Evolutionary conservation across 257 asterid genomes (phyloP).

Genomic region (Solanum paucissectum): DNA sequence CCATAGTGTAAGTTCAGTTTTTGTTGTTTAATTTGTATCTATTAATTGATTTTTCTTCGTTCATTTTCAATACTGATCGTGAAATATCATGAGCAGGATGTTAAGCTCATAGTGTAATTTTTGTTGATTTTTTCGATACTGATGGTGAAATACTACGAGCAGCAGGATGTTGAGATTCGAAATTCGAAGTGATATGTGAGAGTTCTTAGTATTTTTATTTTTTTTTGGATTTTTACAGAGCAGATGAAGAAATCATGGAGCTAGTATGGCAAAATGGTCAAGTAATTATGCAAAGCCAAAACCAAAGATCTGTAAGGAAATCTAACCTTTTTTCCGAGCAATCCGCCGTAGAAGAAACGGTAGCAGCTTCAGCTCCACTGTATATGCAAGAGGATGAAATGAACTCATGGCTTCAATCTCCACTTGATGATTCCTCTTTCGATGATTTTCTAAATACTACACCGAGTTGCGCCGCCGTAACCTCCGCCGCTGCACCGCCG

Average conservation of each 20-base stretch:
- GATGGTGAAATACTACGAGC: background rate
- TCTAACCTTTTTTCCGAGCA: background rate
- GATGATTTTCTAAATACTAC: constrained; percentile 7
- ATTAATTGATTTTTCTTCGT: background rate
- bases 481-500: background rate
- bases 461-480: background rate
- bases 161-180: background rate
- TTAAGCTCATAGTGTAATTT: background rate
- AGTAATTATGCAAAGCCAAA: constrained; percentile 8
- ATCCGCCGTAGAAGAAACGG: background rate
- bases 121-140: background rate
- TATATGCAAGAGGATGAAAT: constrained; percentile 28
- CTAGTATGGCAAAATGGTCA: constrained; percentile 19
- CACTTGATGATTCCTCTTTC: constrained; percentile 12
- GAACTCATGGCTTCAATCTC: constrained; percentile 20
- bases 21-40: background rate
- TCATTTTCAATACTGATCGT: background rate
- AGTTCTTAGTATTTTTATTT: too few species aligned
- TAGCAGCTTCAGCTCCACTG: background rate
- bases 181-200: background rate
- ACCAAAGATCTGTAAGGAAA: background rate
- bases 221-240: background rate
- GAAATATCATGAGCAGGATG: background rate
- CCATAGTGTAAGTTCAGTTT: background rate
- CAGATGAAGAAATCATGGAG: constrained; percentile 17